Base-by-base conservation (phyloP, 2,329 filamentous ascomycete species). In the Xylaria sp. region DNA sequence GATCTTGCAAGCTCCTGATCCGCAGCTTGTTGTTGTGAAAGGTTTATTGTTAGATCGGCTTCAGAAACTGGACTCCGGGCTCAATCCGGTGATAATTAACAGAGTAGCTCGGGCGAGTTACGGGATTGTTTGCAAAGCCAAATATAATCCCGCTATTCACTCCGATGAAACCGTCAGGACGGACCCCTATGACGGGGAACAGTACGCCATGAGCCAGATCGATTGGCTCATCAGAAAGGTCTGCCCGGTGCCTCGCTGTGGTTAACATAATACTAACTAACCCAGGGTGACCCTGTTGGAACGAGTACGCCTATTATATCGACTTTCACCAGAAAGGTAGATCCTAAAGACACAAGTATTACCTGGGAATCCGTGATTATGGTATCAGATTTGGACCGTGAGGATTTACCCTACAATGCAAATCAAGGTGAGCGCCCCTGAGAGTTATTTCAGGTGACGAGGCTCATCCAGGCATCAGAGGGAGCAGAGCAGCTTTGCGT, bases 21-120 rank as follows among this genome's bases (percentile, higher is more conserved):
- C 81, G 0, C 79, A 83, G 50, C 76, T 84, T 0, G 79, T 80
- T 4, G 80, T 83, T 1, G 79, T 80, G 39, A 79, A 80, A 55
- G 80, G 81, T 0, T 66, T 83, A 2, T 75, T 83, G 1, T 69
- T 76, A 2, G 79, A 84, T 44, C 72, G 79, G 9, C 69, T 81
- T n/a, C 76, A 80, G 39, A 78, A 73, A 44, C 69, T 79, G 37
- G 69, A 75, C 4, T 71, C 73, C 13, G 71, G 69, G 1, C 66
- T 69, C 2, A 67, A 64, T 5, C 66, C 78, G 0, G 76, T 82
- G 1, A 69, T 83, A 7, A 69, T 72, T 7, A 71, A 67, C 24
- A 67, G 76, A 3, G 67, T 76, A 7, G 74, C 74, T 9, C 69
- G 75, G 18, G 71, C 74, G 4, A 77, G 73, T 58, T 78, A 78